These are phyloP conservation scores for Ustilago nuda DNA, from an alignment of 1,284 basidiomycete genomes.

Conservation along the genomic window DNA sequence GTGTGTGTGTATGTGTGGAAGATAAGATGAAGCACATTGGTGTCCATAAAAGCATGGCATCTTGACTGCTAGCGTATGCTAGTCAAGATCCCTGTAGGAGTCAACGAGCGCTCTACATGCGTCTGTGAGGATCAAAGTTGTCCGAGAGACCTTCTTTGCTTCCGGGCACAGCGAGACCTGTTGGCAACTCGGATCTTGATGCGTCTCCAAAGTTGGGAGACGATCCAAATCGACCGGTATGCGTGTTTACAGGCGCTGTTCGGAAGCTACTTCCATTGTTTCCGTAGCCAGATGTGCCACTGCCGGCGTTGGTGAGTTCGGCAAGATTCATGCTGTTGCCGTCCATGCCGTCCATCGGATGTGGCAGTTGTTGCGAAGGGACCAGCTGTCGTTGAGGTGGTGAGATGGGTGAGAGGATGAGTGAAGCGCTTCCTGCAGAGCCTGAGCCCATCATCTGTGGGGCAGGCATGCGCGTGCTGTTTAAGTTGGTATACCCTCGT, in stretches of 20 bases:
- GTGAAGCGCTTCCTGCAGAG: constrained; percentile 11
- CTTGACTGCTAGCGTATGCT: not conserved
- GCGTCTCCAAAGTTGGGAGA: constrained; percentile 8
- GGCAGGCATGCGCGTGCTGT: not conserved
- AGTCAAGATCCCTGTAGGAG: not conserved
- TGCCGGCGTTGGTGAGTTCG: not conserved
- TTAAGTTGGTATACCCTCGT: constrained; percentile 7
- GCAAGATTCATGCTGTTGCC: constrained; percentile 12
- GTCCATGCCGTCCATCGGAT: constrained; percentile 19
- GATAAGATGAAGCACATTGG: not conserved
- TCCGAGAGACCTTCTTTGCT: constrained; percentile 1
- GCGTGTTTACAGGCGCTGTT: not conserved
- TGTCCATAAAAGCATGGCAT: not conserved
- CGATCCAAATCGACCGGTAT: constrained; percentile 7
- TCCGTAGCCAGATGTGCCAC: not conserved
- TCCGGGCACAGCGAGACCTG: constrained; percentile 19
- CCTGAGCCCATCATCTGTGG: constrained; percentile 10
- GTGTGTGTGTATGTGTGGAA: not conserved
- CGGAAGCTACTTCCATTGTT: constrained; percentile 17
- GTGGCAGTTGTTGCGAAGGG: constrained; percentile 31
- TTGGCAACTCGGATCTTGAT: constrained; percentile 20
- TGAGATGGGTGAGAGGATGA: constrained; percentile 8
- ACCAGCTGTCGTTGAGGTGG: constrained; percentile 23
- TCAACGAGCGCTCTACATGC: constrained; percentile 4
- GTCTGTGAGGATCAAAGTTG: constrained; percentile 16